These are phyloP conservation scores for Solanum ossicruentum DNA, from an alignment of 257 asterid genomes.

Conservation along the genomic window DNA sequence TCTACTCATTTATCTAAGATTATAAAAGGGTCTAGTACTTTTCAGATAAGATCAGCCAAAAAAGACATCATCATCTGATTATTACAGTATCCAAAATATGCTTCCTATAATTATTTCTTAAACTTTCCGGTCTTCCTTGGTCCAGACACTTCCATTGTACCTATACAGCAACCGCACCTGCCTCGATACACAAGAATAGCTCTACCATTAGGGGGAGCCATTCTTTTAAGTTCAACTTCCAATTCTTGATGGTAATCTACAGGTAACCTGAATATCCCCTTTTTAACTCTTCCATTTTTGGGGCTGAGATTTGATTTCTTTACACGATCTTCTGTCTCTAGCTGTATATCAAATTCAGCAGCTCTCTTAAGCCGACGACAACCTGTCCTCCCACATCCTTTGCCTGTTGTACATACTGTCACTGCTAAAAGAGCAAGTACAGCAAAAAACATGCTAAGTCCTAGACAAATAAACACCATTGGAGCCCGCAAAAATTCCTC, in stretches of 20 bases:
- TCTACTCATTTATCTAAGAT: background rate
- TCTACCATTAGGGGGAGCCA: slow-evolving; percentile 51
- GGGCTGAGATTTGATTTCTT: slow-evolving; percentile 14
- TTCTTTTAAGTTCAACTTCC: slow-evolving; percentile 48
- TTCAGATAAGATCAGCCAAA: background rate
- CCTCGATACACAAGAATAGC: slow-evolving; percentile 38
- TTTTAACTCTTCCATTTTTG: background rate
- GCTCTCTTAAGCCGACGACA: slow-evolving; percentile 38
- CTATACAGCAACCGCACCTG: slow-evolving; percentile 41
- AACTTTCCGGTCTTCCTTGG: slow-evolving; percentile 32
- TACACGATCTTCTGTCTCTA: slow-evolving; percentile 40
- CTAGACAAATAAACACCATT: slow-evolving; percentile 61
- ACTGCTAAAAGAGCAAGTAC: slow-evolving; percentile 47
- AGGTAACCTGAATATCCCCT: slow-evolving; percentile 2
- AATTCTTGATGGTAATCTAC: slow-evolving; percentile 36
- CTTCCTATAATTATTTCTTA: slow-evolving; percentile 19
- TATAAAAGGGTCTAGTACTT: background rate
- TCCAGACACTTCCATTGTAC: slow-evolving; percentile 54
- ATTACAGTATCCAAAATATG: background rate
- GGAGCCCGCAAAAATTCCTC: slow-evolving; percentile 71
- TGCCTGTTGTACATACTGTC: slow-evolving; percentile 25
- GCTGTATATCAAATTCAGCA: slow-evolving; percentile 46
- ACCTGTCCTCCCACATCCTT: slow-evolving; percentile 27
- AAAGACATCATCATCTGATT: background rate
- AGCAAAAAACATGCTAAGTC: slow-evolving; percentile 49